Evolutionary conservation across 106 monocot species (phyloP).

Genomic region (Apostasia ramifera): DNA sequence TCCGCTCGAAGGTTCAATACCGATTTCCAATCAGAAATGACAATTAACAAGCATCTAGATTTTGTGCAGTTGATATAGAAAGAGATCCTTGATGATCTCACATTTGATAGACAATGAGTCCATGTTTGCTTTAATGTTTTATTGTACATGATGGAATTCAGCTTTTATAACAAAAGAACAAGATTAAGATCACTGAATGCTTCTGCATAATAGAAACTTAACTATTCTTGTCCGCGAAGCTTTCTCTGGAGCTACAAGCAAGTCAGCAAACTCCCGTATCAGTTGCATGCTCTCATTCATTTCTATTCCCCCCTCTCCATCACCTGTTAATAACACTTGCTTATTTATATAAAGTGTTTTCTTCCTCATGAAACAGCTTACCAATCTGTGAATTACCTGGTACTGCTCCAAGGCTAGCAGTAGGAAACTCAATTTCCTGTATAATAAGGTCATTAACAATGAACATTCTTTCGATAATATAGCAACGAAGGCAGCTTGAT

Average conservation of each 20-base stretch:
- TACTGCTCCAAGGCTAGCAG: constrained; percentile 82
- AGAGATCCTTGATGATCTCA: no score
- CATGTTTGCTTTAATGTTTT: no score
- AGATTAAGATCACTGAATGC: no score
- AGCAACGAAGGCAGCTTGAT: background rate
- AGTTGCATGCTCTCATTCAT: constrained; percentile 92
- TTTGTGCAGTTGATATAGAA: no score
- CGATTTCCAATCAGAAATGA: no score
- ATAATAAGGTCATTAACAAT: background rate
- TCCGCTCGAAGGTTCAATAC: no score
- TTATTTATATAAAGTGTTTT: background rate
- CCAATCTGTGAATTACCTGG: constrained; percentile 40
- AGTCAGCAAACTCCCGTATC: constrained; percentile 74
- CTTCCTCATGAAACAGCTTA: background rate
- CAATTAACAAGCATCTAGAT: no score
- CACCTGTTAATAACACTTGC: constrained; percentile 32
- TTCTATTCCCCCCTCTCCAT: constrained; percentile 96
- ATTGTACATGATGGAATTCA: no score
- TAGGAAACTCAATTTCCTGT: constrained; percentile 98
- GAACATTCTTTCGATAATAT: background rate
- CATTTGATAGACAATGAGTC: no score
- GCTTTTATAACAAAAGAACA: no score
- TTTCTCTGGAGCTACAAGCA: constrained; percentile 66
- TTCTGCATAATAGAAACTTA: constrained; percentile 3
- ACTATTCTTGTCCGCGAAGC: constrained; percentile 67